These are phyloP conservation scores for Phialocephala subalpina DNA, from an alignment of 2,329 filamentous ascomycete genomes.

Conservation along the genomic window DNA sequence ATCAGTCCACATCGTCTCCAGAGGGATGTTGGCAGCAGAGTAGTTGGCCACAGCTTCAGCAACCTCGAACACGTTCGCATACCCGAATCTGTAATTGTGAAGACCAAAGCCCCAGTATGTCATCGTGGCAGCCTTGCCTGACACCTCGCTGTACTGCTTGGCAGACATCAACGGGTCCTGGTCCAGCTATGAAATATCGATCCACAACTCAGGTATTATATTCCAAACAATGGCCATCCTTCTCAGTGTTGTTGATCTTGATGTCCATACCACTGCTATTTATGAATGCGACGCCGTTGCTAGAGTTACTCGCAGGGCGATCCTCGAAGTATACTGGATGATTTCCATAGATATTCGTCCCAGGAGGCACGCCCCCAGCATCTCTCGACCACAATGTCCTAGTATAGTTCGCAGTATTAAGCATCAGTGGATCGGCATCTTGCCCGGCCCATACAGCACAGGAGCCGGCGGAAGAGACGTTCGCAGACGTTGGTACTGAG, in stretches of 20 bases:
- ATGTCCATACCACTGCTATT: constrained; percentile 80
- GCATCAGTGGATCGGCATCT: constrained; percentile 75
- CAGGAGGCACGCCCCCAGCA: constrained; percentile 65
- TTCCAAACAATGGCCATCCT: neutral
- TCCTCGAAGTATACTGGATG: constrained; percentile 80
- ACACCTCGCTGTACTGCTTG: constrained; percentile 64
- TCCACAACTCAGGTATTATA: neutral
- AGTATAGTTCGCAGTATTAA: constrained; percentile 44
- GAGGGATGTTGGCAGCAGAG: constrained; percentile 67
- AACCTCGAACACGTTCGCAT: constrained; percentile 67
- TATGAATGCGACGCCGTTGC: constrained; percentile 79
- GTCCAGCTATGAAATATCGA: constrained; percentile 51
- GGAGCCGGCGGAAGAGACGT: constrained; percentile 74
- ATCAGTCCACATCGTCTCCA: constrained; percentile 75
- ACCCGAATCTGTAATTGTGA: constrained; percentile 71
- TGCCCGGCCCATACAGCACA: constrained; percentile 80
- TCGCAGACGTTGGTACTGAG: constrained; percentile 58
- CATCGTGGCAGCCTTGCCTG: constrained; percentile 65
- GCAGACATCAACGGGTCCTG: constrained; percentile 64
- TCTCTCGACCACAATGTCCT: neutral
- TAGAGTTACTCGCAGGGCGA: constrained; percentile 62
- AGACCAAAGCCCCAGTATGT: constrained; percentile 71
- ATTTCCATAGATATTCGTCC: constrained; percentile 74
- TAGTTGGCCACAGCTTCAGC: constrained; percentile 75
- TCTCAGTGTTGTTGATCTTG: constrained; percentile 52